phyloP scores from a whole-genome alignment of 805 yeast species.

The Candida oleophila region DNA sequence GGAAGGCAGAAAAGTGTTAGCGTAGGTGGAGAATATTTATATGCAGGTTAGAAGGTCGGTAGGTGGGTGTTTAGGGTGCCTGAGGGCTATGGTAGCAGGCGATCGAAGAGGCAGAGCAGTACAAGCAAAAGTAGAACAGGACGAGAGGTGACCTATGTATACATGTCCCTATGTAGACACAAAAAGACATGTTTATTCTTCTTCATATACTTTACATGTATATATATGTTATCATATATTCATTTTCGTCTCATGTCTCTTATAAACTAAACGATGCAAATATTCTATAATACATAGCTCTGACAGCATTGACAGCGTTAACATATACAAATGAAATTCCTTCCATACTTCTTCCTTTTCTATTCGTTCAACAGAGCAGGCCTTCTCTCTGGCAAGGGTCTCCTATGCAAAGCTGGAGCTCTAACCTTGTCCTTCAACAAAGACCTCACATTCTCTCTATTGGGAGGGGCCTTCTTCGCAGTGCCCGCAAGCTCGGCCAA shows the following conservation, averaged over 20 bases:
- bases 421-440: constrained; percentile 39
- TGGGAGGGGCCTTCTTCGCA: constrained; percentile 8
- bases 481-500: background rate
- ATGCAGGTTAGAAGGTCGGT: no score
- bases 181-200: no score
- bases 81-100: no score
- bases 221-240: no score
- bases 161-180: no score
- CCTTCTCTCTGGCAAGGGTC: constrained; percentile 27
- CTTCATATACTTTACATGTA: no score
- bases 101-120: no score
- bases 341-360: background rate
- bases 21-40: no score
- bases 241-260: background rate
- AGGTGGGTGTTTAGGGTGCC: no score
- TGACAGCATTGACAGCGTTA: background rate
- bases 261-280: background rate
- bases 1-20: no score
- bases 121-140: no score
- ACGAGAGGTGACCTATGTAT: no score
- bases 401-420: constrained; percentile 46
- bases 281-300: background rate
- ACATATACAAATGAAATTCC: background rate
- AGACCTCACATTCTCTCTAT: constrained; percentile 36
- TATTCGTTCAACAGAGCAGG: background rate